Base-by-base conservation (phyloP, 1,284 basidiomycete genomes). In the Marasmius fiardii region DNA sequence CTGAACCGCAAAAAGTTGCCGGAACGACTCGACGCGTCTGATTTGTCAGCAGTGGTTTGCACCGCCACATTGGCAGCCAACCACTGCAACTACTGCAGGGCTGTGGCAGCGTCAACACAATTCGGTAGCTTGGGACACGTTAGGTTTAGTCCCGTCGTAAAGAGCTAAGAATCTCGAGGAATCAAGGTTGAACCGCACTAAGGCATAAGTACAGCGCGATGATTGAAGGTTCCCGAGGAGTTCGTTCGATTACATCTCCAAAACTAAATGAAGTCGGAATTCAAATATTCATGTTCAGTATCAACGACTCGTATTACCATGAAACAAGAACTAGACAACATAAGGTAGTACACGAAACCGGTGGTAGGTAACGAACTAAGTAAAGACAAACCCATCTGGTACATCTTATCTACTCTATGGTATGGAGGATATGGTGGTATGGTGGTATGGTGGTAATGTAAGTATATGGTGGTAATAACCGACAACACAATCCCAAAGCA, bases 401-500 rank as follows among this genome's bases (percentile, higher is more conserved):
- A 41, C 39, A 41, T 41, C 39, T 41, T 41, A 41, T 41, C 39
- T 41, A 41, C 39, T 41, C 39, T 41, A 41, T 16, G 39, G 39
- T 41, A 41, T 16, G 20, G 39, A 20, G 14, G 20, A 41, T 7
- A 20, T 20, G 39, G 39, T 41, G 16, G 39, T 18, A 37, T 11
- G 35, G 35, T 2, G 35, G 35, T 2, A 20, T 6, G 39, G 39
- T 16, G 39, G 7, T 18, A 41, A 41, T 11, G 35, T 37, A 37
- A 41, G 20, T 16, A 41, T 20, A 41, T 16, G n/a, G 39, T 18
- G 35, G 35, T 26, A 24, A 23, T 16, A 28, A 49, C 47, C 47
- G 47, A 33, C 47, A 49, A 49, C 47, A 49, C 26, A 49, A 49
- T 49, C 47, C 47, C 47, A 49, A 31, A 23, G 16, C 23, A n/a